These are phyloP conservation scores for Penicillium malachiteum DNA, from an alignment of 495 filamentous ascomycete species.

Conservation along the genomic window DNA sequence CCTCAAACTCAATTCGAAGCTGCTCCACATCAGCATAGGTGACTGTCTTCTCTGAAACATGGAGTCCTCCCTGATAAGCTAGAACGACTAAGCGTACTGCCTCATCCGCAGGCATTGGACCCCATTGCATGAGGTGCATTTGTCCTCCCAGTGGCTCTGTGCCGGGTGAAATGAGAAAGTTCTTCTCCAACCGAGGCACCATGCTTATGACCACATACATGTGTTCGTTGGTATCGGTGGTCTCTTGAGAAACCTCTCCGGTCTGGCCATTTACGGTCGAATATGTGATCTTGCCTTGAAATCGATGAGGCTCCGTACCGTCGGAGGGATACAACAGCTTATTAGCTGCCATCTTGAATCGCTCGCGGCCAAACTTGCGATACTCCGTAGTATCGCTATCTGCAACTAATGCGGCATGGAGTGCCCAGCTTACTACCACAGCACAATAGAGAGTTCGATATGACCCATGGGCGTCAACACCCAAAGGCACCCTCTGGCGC, in stretches of 20 bases:
- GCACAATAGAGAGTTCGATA: slow-evolving; percentile 60
- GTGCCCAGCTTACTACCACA: slow-evolving; percentile 82
- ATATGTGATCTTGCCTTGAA: slow-evolving; percentile 57
- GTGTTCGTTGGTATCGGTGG: slow-evolving; percentile 33
- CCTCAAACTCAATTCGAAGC: slow-evolving; percentile 62
- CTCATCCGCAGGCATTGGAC: slow-evolving; percentile 55
- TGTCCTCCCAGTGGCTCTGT: slow-evolving; percentile 64
- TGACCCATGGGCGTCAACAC: slow-evolving; percentile 16
- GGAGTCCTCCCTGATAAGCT: slow-evolving; percentile 72
- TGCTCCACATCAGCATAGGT: slow-evolving; percentile 65
- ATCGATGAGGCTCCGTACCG: slow-evolving; percentile 63
- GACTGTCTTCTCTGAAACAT: slow-evolving; percentile 60
- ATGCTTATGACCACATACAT: slow-evolving; percentile 74
- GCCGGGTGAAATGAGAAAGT: slow-evolving; percentile 73
- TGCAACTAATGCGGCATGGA: slow-evolving; percentile 84
- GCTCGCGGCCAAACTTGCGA: slow-evolving; percentile 66
- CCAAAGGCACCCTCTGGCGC: slow-evolving; percentile 23
- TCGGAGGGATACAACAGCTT: slow-evolving; percentile 64
- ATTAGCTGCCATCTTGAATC: slow-evolving; percentile 80
- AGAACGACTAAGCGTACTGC: slow-evolving; percentile 72
- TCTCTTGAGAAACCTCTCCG: slow-evolving; percentile 1
- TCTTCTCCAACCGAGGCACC: slow-evolving; percentile 76
- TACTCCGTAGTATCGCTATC: slow-evolving; percentile 81
- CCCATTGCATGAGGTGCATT: slow-evolving; percentile 73
- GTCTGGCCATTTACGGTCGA: slow-evolving; percentile 20